Conservation (phyloP, 2,329 filamentous ascomycete species). For the Fusarium sp. region DNA sequence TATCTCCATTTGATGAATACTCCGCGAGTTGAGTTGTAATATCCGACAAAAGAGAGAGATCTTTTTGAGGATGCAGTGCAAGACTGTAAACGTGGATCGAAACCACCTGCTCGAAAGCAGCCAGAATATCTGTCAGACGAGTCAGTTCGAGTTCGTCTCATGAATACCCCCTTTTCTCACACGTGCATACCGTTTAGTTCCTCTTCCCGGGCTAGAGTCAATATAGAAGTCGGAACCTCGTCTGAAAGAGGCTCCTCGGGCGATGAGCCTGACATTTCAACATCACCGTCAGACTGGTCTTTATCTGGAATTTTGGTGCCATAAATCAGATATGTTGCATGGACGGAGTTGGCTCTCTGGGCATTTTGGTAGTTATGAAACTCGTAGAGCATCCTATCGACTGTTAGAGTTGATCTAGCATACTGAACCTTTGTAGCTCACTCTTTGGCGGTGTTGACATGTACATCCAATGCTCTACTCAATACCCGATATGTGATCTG, state of each 20-base stretch:
- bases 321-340: constrained; percentile 91
- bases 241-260: constrained; percentile 64
- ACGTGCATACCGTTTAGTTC: constrained; percentile 68
- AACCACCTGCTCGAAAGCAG: constrained; percentile 76
- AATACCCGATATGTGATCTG: constrained; percentile 90
- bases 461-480: constrained; percentile 84
- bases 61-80: constrained; percentile 74
- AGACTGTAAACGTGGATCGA: constrained; percentile 92
- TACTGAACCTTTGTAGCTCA: constrained; percentile 55
- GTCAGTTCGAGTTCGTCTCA: constrained; percentile 18
- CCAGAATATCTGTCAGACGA: constrained; percentile 68
- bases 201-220: constrained; percentile 79
- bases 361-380: constrained; percentile 87
- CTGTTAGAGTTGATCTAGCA: constrained; percentile 26
- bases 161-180: background rate
- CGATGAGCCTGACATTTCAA: constrained; percentile 77
- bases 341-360: constrained; percentile 80
- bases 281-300: constrained; percentile 67
- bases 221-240: constrained; percentile 65
- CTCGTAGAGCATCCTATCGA: constrained; percentile 85
- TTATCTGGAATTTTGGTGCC: constrained; percentile 69
- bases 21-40: constrained; percentile 72
- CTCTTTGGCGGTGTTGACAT: constrained; percentile 92
- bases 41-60: constrained; percentile 79
- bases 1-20: constrained; percentile 69